A percentile compares a stretch with the other conserved stretches of the same genome.
phyloP scores from a whole-genome alignment of 192 early-diverging fungal species.

The Entrophospora sp. region DNA sequence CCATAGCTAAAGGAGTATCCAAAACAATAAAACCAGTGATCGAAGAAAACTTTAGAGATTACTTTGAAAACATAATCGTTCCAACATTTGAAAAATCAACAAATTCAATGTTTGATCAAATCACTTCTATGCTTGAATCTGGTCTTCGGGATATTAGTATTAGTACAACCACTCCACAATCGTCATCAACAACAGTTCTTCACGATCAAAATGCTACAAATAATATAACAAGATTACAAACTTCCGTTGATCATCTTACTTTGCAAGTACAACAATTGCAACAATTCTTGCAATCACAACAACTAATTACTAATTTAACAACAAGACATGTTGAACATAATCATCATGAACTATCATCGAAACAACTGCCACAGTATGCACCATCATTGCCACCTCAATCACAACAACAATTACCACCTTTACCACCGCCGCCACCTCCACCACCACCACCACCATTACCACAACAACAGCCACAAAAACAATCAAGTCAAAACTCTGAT shows the following conservation, averaged over 20 bases:
- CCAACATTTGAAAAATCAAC: slow-evolving; percentile 41
- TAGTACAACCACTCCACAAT: too few species aligned
- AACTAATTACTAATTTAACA: too few species aligned
- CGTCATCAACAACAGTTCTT: too few species aligned
- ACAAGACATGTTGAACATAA: background rate
- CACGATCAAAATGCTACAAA: background rate
- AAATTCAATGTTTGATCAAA: slow-evolving; percentile 39
- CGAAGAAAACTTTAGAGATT: slow-evolving; percentile 37
- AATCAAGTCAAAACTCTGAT: background rate
- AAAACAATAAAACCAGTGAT: slow-evolving; percentile 30
- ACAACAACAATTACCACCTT: too few species aligned
- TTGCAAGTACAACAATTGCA: background rate
- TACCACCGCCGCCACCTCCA: too few species aligned
- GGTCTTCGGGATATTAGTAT: slow-evolving; percentile 24
- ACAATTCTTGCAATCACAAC: too few species aligned
- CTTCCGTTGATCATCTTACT: slow-evolving; percentile 23
- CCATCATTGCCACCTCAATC: too few species aligned
- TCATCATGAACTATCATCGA: too few species aligned
- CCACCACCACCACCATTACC: too few species aligned
- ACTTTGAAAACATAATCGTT: slow-evolving; percentile 32
- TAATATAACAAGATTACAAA: slow-evolving; percentile 22
- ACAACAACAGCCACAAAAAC: too few species aligned
- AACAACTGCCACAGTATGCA: too few species aligned
- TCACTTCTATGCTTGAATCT: slow-evolving; percentile 29
- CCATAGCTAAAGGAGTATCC: slow-evolving; percentile 29